Percentiles rank a stretch among this genome's conserved stretches.
These are phyloP conservation scores for Penicillium sp. DNA, from an alignment of 2,329 filamentous ascomycete species.

Conservation along the genomic window DNA sequence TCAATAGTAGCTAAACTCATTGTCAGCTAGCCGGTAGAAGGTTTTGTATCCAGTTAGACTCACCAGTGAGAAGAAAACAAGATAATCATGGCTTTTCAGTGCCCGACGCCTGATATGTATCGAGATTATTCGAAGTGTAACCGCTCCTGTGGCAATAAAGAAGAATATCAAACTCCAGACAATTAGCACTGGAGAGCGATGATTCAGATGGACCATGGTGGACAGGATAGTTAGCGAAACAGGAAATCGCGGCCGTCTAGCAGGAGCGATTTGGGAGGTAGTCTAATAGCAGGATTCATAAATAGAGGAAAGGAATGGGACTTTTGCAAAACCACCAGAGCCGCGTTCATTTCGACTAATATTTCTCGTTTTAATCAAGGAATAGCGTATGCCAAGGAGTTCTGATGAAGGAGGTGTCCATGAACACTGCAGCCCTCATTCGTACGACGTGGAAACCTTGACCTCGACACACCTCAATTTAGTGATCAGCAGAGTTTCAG, in stretches of 20 bases:
- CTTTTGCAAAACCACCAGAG: not conserved
- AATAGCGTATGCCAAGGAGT: not conserved
- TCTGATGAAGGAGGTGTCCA: not conserved
- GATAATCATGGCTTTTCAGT: slow-evolving; percentile 7
- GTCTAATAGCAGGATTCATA: not conserved
- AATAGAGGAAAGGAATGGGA: not conserved
- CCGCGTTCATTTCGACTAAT: not conserved
- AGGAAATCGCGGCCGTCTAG: too few species aligned
- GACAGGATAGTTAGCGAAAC: not conserved
- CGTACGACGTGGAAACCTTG: not conserved
- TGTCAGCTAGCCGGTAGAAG: not conserved
- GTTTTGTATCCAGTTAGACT: not conserved
- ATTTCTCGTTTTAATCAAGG: not conserved
- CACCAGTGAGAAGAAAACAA: slow-evolving; percentile 6
- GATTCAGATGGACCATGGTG: not conserved
- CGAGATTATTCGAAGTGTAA: slow-evolving; percentile 1
- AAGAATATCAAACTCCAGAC: slow-evolving; percentile 8
- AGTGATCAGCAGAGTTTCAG: not conserved
- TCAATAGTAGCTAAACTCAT: not conserved
- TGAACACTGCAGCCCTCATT: not conserved
- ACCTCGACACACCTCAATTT: not conserved
- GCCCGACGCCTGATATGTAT: not conserved
- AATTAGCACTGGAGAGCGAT: slow-evolving; percentile 4
- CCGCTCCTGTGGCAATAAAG: not conserved
- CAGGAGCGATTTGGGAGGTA: not conserved